Percentiles rank a stretch among this genome's conserved stretches.
Conservation (phyloP, 257 asterid genomes). For the Galeopsis tetrahit region DNA sequence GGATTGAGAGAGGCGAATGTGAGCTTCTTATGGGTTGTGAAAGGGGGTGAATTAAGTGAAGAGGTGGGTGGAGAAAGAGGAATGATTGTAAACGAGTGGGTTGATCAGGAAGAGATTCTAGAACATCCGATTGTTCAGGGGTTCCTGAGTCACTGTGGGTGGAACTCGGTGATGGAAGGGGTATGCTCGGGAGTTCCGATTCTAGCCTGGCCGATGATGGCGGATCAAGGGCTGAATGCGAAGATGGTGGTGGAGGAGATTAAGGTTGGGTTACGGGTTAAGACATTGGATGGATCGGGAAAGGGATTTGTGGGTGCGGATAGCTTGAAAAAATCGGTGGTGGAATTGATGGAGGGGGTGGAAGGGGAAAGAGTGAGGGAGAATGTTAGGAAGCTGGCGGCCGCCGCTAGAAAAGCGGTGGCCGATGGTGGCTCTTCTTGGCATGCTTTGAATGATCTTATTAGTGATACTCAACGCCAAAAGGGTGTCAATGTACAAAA, state of each 20-base stretch:
- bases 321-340: conserved; percentile 43
- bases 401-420: conserved; percentile 47
- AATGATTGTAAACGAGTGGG: conserved; percentile 67
- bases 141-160: conserved; percentile 75
- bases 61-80: conserved; percentile 52
- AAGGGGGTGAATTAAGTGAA: conserved; percentile 33
- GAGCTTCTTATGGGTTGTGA: conserved; percentile 67
- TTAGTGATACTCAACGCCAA: conserved; percentile 38
- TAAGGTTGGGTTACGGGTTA: conserved; percentile 49
- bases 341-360: conserved; percentile 67
- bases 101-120: conserved; percentile 61
- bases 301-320: conserved; percentile 62
- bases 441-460: conserved; percentile 43
- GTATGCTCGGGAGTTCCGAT: conserved; percentile 74
- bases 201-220: conserved; percentile 87
- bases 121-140: conserved; percentile 56
- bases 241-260: conserved; percentile 71
- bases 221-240: conserved; percentile 71
- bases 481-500: conserved; percentile 10
- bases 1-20: conserved; percentile 55
- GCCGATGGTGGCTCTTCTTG: conserved; percentile 76
- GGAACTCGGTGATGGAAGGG: conserved; percentile 74
- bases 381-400: conserved; percentile 47
- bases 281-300: conserved; percentile 44
- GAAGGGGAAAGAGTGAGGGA: conserved; percentile 47